Evolutionary conservation across 1,284 basidiomycete genomes (phyloP).

Genomic region (Taiwanofungus camphoratus): DNA sequence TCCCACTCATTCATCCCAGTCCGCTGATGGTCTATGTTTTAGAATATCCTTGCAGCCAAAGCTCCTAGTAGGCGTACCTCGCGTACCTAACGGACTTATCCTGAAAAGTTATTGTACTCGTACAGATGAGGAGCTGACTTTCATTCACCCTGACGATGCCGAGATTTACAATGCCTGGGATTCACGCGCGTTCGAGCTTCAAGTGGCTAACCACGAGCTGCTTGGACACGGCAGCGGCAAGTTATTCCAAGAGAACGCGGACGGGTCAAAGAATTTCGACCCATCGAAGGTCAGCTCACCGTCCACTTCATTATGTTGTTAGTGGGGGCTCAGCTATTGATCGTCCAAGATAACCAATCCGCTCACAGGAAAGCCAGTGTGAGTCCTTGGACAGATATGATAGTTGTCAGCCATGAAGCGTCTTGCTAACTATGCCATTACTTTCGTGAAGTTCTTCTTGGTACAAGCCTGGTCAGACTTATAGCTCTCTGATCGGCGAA

Average conservation of each 20-base stretch:
- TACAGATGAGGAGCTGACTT: constrained; percentile 70
- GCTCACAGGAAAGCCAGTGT: constrained; percentile 77
- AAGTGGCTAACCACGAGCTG: constrained; percentile 83
- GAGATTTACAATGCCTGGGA: constrained; percentile 75
- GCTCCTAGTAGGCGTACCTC: constrained; percentile 52
- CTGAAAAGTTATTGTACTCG: neutral
- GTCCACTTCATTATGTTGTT: neutral
- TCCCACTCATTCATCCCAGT: neutral
- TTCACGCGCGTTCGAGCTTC: constrained; percentile 70
- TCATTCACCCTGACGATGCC: constrained; percentile 69
- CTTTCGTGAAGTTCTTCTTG: constrained; percentile 51
- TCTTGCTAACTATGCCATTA: constrained; percentile 1
- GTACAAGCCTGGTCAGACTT: constrained; percentile 81
- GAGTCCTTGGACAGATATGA: constrained; percentile 18
- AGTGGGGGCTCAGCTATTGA: too few relatives aligned
- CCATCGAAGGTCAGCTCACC: constrained; percentile 44
- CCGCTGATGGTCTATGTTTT: neutral
- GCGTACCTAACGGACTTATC: neutral
- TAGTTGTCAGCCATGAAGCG: neutral
- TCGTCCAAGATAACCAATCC: constrained; percentile 64
- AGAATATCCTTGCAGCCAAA: constrained; percentile 81
- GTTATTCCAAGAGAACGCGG: constrained; percentile 66
- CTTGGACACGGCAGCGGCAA: constrained; percentile 79
- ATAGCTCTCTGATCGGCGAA: constrained; percentile 74
- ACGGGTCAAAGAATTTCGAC: constrained; percentile 79